Base-by-base conservation (phyloP, 2,329 filamentous ascomycete genomes). In the Microsporum audouinii region DNA sequence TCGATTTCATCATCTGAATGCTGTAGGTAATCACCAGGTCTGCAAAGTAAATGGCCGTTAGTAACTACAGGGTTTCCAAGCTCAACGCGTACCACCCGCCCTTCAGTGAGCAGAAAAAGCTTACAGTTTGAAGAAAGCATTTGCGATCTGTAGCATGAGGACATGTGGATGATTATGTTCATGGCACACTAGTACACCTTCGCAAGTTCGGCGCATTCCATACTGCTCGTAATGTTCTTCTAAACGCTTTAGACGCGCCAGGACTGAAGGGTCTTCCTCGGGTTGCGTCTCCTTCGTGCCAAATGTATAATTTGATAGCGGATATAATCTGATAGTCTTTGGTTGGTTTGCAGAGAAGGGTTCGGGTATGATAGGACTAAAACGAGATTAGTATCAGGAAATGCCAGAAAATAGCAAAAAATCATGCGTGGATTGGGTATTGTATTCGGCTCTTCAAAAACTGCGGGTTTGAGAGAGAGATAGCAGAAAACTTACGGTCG, bases 141-240 rank as follows among this genome's bases (percentile, higher is more conserved):
- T 99, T 59, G 94, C 94, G 70, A 99, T 99, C 80, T 99, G 94
- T 65, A 99, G 82, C 94, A 99, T 97, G 67, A 99, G 80, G 65
- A 99, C 95, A 75, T 99, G 94, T 12, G 94, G 94, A 75, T 97
- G 94, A 77, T 96, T 97, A 80, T 97, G 92, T 77, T 99, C 94
- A 75, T 99, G 94, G 78, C 94, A 99, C 67, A 99, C 90, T 56
- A 99, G 83, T 68, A 99, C 90, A 69, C 91, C 94, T 78, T 99
- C 94, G 75, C 92, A 96, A 17, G 94, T 97, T 61, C 94, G 87
- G 62, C 94, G 87, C 94, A 99, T 99, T 71, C 94, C 94, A 79
- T 97, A 86, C 65, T 87, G 82, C 34, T 84, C 80, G 74, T 95
- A 99, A 77, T 99, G 91, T 73, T 97, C 91, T 74, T 97, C 91